Conservation (phyloP, 2,329 filamentous ascomycete species). For the Nigrospora osmanthi region DNA sequence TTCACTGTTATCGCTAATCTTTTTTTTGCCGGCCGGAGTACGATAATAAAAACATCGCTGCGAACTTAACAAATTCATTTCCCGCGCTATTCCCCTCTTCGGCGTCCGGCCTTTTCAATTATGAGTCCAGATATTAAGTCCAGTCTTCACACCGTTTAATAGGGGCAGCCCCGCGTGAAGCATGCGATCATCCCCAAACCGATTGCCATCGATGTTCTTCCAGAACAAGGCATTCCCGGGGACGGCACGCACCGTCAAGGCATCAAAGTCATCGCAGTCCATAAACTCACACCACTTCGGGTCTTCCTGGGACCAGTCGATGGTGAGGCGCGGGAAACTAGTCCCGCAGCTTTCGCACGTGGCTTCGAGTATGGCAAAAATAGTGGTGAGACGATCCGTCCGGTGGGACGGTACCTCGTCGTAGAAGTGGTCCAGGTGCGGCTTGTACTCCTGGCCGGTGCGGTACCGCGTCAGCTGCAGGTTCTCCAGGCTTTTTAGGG, state of each 20-base stretch:
- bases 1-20: too few relatives aligned
- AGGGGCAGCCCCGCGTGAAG: background rate
- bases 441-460: background rate
- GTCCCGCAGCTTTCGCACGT: background rate
- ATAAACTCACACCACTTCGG: background rate
- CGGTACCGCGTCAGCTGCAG: background rate
- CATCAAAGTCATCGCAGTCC: background rate
- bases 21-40: too few relatives aligned
- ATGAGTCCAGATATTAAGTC: background rate
- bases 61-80: too few relatives aligned
- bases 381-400: background rate
- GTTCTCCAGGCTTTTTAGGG: background rate
- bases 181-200: background rate
- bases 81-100: too few relatives aligned
- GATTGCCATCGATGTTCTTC: background rate
- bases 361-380: background rate
- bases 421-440: background rate
- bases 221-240: background rate
- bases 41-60: too few relatives aligned
- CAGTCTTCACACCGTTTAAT: background rate
- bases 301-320: background rate
- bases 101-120: too few relatives aligned
- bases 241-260: background rate
- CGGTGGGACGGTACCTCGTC: background rate
- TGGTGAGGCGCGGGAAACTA: background rate